Base-by-base conservation (phyloP, 2,329 filamentous ascomycete genomes). In the Trichoderma oligosporum region DNA sequence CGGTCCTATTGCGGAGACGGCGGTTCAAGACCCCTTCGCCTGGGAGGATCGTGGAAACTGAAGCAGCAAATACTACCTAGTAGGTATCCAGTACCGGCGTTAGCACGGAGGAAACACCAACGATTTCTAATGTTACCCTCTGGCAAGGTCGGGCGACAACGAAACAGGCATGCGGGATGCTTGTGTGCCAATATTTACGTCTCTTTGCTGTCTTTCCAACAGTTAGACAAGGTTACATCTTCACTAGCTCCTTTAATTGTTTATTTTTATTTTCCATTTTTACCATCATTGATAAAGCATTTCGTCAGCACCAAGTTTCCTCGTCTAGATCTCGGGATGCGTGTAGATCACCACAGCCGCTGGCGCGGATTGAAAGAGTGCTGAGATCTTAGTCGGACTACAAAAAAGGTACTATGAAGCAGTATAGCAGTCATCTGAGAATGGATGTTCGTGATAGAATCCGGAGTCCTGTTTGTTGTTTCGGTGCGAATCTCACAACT, bases 1-100 rank as follows among this genome's bases (percentile, higher is more conserved):
- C 51, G 51, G 51, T 55, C 51, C 31, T 55, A 46, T 55, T 55
- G 41, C 41, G 51, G 51, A 38, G 51, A 36, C 51, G 48, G 42
- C 25, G 36, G 14, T 31, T 52, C 38, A 52, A 24, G 18, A 24
- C 24, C 12, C 36, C 24, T 42, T 42, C 18, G 11, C 48, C 3
- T 25, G 25, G 22, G 22, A 16, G 41, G 41, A 24, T 39, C 12
- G 35, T 16, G 33, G 48, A 18, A 52, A 24, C n/a, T n/a, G 22
- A 39, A 52, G 41, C 24, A 41, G n/a, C n/a, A n/a, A n/a, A n/a
- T n/a, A n/a, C n/a, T n/a, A n/a, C n/a, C n/a, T n/a, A n/a, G n/a
- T n/a, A n/a, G n/a, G n/a, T n/a, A 52, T 2, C 18, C 36, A 52
- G 25, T 29, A 9, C 36, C 48, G 48, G 48, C 36, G 31, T 24